Percentiles rank a stretch among this genome's conserved stretches.
phyloP scores from a whole-genome alignment of 2,329 filamentous ascomycete genomes.

The Fusarium camptoceras region DNA sequence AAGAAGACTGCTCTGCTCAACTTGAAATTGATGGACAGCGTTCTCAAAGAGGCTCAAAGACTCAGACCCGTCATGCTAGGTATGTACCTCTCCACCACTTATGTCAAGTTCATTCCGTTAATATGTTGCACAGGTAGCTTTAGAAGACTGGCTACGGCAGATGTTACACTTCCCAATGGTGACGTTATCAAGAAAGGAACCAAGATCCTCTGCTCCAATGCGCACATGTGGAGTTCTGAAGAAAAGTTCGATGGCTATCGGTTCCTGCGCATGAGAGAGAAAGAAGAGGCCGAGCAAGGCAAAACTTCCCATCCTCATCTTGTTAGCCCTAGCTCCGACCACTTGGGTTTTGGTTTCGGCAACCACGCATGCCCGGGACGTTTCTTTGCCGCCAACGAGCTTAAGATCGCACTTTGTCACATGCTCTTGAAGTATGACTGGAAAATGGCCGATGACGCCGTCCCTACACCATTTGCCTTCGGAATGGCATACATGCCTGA shows the following conservation, averaged over 20 bases:
- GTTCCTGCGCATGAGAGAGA: conserved; percentile 56
- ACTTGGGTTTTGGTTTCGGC: conserved; percentile 66
- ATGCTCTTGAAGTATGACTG: conserved; percentile 63
- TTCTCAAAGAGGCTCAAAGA: conserved; percentile 63
- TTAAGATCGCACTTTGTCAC: conserved; percentile 64
- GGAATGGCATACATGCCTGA: not conserved
- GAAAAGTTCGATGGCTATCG: conserved; percentile 59
- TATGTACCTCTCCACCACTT: not conserved
- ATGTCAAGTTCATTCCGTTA: rapidly evolving
- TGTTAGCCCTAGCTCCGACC: conserved; percentile 61
- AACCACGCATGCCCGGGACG: conserved; percentile 65
- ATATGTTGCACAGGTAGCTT: not conserved
- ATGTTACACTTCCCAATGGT: conserved; percentile 18
- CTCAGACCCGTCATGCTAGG: conserved; percentile 55
- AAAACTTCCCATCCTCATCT: conserved; percentile 52
- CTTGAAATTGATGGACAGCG: conserved; percentile 61
- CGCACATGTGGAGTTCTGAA: not conserved
- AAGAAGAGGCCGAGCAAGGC: conserved; percentile 37
- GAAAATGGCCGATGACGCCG: conserved; percentile 2
- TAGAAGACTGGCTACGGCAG: not conserved
- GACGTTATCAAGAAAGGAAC: conserved; percentile 16
- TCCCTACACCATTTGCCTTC: not conserved
- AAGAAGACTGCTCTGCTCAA: conserved; percentile 58
- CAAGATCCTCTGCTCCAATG: not conserved
- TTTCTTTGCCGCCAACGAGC: conserved; percentile 65